Percentiles rank a stretch among this genome's conserved stretches.
phyloP scores from a whole-genome alignment of 1,284 basidiomycete species.

The Cronartium ribicola region DNA sequence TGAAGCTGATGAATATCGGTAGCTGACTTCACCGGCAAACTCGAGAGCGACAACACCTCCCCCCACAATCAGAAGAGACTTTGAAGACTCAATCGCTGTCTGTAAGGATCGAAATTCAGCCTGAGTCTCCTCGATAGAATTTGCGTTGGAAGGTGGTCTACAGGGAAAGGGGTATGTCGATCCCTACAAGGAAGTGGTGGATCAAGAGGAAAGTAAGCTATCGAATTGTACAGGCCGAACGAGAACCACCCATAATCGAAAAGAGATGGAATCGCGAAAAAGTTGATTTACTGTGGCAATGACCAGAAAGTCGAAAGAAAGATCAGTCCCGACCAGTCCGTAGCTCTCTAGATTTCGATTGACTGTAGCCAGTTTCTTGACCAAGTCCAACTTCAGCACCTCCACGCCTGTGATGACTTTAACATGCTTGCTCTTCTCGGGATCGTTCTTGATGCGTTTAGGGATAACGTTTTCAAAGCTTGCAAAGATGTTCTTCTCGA shows the following conservation, averaged over 20 bases:
- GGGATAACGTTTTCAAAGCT: slow-evolving; percentile 24
- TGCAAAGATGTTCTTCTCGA: slow-evolving; percentile 24
- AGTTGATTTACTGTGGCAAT: slow-evolving; percentile 27
- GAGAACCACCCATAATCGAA: background rate
- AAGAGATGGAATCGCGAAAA: background rate
- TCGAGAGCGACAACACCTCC: slow-evolving; percentile 36
- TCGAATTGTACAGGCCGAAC: background rate
- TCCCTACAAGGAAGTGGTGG: background rate
- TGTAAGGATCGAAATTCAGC: slow-evolving; percentile 3
- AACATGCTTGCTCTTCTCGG: slow-evolving; percentile 1
- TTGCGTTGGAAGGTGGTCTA: slow-evolving; percentile 9
- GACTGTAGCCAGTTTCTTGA: background rate
- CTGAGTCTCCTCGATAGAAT: slow-evolving; percentile 15
- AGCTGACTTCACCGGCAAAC: slow-evolving; percentile 34
- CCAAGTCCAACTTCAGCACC: slow-evolving; percentile 18
- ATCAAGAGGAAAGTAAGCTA: background rate
- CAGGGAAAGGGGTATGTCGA: slow-evolving; percentile 33
- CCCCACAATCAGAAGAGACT: slow-evolving; percentile 33
- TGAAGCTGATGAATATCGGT: slow-evolving; percentile 3
- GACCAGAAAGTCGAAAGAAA: slow-evolving; percentile 24
- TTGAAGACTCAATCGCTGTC: background rate
- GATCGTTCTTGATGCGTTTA: background rate
- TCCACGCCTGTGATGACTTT: slow-evolving; percentile 17
- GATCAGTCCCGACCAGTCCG: slow-evolving; percentile 9
- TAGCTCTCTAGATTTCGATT: slow-evolving; percentile 14